Base-by-base conservation (phyloP, 202 grass and related monocot species). In the Musa balbisiana region DNA sequence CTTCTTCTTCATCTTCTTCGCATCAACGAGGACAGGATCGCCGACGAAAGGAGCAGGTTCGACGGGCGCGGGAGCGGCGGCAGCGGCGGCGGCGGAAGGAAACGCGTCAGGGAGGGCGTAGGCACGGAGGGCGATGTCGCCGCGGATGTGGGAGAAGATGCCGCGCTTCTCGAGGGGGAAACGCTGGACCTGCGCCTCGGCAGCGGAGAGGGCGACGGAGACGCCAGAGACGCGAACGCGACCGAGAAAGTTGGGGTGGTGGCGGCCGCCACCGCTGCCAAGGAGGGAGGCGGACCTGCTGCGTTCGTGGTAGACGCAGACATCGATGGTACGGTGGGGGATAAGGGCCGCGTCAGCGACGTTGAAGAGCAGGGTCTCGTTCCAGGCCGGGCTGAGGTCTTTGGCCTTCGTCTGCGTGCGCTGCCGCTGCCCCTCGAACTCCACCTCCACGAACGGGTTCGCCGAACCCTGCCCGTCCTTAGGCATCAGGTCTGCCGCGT, bases 81-180 rank as follows among this genome's bases (percentile, higher is more conserved):
- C 2, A 22, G 65, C 21, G 14, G 62, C 67, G 11, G 82, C 9
- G 0, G 67, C 62, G 16, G 78, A 2, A 50, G 58, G 9, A 20
- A 19, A 4, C 58, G 58, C 67, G 15, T 78, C 68, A 54, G 1
- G 15, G 55, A 70, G 13, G 49, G 86, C 51, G 76, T 85, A 81
- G 9, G 87, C 67, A 21, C 80, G 77, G 9, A 96, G 80, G 0
- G 89, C 89, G 55, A 96, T 89, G 85, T 96, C 92, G 19, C 92
- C 92, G 8, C 82, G 80, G 52, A 96, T 87, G 51, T 87, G 82
- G 11, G 92, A 96, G 81, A 96, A 96, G 22, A 96, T 5, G 1
- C 89, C 76, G 1, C 92, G 73, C 54, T 96, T 96, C 10, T 96
- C 86, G 13, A 96, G 89, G 9, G 92, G 92, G 84, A 82, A 96